Evolutionary conservation across 306 rosid genomes (phyloP).

Genomic region (Dryas alaskensis): DNA sequence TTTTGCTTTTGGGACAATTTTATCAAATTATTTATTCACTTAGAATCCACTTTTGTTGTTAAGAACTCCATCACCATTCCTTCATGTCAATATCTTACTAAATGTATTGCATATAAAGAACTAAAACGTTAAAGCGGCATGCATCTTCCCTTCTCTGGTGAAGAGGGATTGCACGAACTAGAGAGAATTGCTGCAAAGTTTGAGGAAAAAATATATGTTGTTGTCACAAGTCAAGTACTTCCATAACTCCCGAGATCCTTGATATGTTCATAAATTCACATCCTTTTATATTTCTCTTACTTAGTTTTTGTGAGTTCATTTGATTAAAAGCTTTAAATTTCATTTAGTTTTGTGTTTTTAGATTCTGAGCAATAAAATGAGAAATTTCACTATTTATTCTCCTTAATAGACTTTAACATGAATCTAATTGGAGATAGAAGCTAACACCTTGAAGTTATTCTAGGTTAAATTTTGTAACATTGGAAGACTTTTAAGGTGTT

Average conservation of each 20-base stretch:
- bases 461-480: too few species aligned
- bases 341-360: too few species aligned
- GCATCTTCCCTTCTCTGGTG: slow-evolving; percentile 58
- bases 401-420: too few species aligned
- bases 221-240: slow-evolving; percentile 61
- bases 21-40: neutral
- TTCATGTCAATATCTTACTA: slow-evolving; percentile 1
- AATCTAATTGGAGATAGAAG: too few species aligned
- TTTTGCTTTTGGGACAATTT: neutral
- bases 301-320: too few species aligned
- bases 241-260: slow-evolving; percentile 1
- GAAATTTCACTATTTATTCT: too few species aligned
- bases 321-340: too few species aligned
- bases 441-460: too few species aligned
- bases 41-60: neutral
- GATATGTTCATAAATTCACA: too few species aligned
- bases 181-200: slow-evolving; percentile 65
- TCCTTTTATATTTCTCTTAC: too few species aligned
- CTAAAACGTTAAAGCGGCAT: slow-evolving; percentile 63
- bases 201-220: slow-evolving; percentile 69
- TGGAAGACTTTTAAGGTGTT: too few species aligned
- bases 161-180: slow-evolving; percentile 60
- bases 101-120: slow-evolving; percentile 40
- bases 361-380: too few species aligned
- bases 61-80: neutral